Base-by-base conservation (phyloP, 2,329 filamentous ascomycete species). In the Elsinoe australis region DNA sequence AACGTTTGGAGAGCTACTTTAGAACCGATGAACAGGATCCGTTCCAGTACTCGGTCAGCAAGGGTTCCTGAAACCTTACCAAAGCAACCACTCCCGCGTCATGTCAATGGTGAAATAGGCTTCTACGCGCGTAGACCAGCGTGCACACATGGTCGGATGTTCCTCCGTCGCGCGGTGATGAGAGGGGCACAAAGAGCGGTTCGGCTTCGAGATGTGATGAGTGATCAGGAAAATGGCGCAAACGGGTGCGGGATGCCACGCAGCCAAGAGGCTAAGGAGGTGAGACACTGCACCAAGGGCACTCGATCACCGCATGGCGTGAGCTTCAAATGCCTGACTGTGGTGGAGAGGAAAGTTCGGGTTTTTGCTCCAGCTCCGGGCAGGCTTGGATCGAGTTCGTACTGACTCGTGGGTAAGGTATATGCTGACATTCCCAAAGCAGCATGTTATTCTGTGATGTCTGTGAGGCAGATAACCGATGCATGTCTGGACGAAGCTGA, bases 11-110 rank as follows among this genome's bases (percentile, higher is more conserved):
- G 35, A 24, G 24, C 19, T 19, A 39, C 10, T 19, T 19, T 22
- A 39, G 19, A 39, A 28, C 36, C 21, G 36, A 41, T 41, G 18
- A 21, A 41, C 21, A 41, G 36, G 36, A 41, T 41, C 26, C 36
- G 28, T 15, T 21, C 21, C 36, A 41, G 36, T 41, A 41, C 36
- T 28, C 36, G 36, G 36, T 41, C 36, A 41, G 21, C 28, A 15
- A 41, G 36, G 36, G 36, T 21, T 15, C 14, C 5, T 41, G 36
- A 28, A 41, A 41, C n/a, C 35, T 39, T 39, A 39, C 35, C 35
- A 39, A 24, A n/a, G n/a, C n/a, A n/a, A n/a, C n/a, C n/a, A 24
- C 35, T 14, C 18, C 35, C 35, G 28, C 35, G 35, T 24, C 35
- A 39, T 24, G 14, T 8, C 32, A 35, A 10, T 18, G 32, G 17